A percentile compares a stretch with the other conserved stretches of the same genome.
Evolutionary conservation across 129 eudicot genomes (phyloP).

Genomic region (Sambucus nigra): DNA sequence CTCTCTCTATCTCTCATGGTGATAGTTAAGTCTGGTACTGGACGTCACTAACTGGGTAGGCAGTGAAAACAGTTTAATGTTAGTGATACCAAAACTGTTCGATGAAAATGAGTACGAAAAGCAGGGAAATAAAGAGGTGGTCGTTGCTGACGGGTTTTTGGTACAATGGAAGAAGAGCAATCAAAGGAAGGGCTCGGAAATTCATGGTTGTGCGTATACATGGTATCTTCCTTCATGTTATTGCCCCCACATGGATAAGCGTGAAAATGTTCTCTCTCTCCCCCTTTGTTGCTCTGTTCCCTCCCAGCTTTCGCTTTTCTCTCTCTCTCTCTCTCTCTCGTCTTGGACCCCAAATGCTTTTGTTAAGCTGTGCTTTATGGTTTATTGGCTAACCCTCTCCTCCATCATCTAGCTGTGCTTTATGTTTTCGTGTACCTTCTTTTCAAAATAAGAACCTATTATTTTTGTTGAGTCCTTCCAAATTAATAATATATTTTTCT

Average conservation of each 20-base stretch:
- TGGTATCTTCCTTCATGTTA: background rate
- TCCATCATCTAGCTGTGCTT: too few species aligned
- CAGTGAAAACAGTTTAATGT: too few species aligned
- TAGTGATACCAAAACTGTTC: too few species aligned
- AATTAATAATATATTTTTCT: too few species aligned
- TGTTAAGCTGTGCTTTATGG: background rate
- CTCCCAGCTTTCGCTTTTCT: constrained; percentile 1
- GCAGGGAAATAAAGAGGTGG: background rate
- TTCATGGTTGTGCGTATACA: background rate
- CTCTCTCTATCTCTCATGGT: background rate
- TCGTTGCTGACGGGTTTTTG: background rate
- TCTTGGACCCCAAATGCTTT: background rate
- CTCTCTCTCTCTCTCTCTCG: constrained; percentile 1
- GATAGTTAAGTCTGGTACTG: background rate
- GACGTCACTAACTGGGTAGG: background rate
- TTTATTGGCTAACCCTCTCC: background rate
- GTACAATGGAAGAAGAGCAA: background rate
- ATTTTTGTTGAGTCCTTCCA: too few species aligned
- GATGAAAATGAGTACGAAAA: too few species aligned
- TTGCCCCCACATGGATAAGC: constrained; percentile 6
- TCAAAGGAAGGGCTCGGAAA: constrained; percentile 1
- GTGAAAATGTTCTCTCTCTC: constrained; percentile 10
- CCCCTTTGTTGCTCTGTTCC: background rate
- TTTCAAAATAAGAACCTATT: too few species aligned
- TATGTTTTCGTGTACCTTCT: too few species aligned